phyloP scores from a whole-genome alignment of 2,329 filamentous ascomycete genomes.

The Ophiostoma piceae region DNA sequence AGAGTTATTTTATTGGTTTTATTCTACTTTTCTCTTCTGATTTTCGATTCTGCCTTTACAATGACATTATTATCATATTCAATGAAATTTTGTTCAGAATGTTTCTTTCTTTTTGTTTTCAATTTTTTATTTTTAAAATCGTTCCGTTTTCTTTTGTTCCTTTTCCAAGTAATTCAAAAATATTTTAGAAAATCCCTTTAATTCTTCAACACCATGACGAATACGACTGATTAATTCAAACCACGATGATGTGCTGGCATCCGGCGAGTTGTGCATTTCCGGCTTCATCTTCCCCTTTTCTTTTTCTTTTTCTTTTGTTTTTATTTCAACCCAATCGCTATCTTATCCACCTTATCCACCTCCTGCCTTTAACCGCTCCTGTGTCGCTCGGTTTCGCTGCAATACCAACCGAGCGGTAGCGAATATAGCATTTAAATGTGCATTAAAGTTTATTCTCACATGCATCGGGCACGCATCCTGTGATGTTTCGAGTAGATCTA shows the following conservation, averaged over 20 bases:
- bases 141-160: too few species aligned
- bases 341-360: not conserved
- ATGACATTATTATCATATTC: too few species aligned
- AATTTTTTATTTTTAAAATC: too few species aligned
- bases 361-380: not conserved
- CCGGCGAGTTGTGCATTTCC: not conserved
- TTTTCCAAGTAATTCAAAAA: too few species aligned
- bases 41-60: not conserved
- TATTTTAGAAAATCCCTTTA: too few species aligned
- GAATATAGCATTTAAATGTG: not conserved
- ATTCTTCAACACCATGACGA: too few species aligned
- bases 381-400: conserved; percentile 9
- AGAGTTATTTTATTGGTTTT: not conserved
- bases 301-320: not conserved
- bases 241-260: not conserved
- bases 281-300: too few species aligned
- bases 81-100: too few species aligned
- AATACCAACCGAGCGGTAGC: not conserved
- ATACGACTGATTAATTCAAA: too few species aligned
- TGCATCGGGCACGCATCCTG: not conserved
- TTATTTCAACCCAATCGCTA: not conserved
- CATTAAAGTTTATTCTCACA: not conserved
- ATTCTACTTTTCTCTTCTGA: not conserved
- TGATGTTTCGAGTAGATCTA: not conserved
- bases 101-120: too few species aligned